Conservation (phyloP, 768 basidiomycete species). For the Russula foetens region DNA sequence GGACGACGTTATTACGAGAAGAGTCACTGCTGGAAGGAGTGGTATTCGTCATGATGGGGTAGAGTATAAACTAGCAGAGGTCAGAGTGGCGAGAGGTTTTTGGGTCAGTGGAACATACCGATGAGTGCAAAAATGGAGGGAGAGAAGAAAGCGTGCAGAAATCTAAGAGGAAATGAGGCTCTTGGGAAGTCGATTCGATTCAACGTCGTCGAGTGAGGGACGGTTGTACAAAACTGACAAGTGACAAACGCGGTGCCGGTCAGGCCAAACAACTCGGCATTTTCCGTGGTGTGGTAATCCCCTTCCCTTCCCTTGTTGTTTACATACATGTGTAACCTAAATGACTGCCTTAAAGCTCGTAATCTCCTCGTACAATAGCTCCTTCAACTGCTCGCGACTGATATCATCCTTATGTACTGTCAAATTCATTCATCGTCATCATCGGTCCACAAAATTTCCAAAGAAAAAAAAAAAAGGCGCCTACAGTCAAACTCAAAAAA, state of each 20-base stretch:
- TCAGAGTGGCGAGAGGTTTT: background rate
- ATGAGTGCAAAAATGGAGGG: slow-evolving; percentile 2
- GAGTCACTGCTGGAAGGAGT: slow-evolving; percentile 30
- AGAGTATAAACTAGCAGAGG: slow-evolving; percentile 13
- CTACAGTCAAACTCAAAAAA: slow-evolving; percentile 97
- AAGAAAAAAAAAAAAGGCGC: no score
- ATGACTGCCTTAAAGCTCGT: slow-evolving; percentile 73
- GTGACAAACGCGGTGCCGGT: background rate
- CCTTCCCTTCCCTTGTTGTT: no score
- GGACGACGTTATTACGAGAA: slow-evolving; percentile 61
- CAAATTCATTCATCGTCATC: background rate
- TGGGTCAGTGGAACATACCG: background rate
- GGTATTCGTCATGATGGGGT: slow-evolving; percentile 31
- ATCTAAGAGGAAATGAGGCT: slow-evolving; percentile 15
- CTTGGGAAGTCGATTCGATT: background rate
- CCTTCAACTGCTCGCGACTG: slow-evolving; percentile 91
- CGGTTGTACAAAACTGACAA: slow-evolving; percentile 2
- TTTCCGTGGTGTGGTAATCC: no score
- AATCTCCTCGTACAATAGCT: slow-evolving; percentile 91
- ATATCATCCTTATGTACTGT: slow-evolving; percentile 93
- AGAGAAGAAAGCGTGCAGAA: slow-evolving; percentile 16
- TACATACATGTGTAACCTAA: no score
- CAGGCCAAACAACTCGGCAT: slow-evolving; percentile 10
- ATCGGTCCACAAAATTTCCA: background rate
- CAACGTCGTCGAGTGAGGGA: slow-evolving; percentile 11